Conservation (phyloP, 2,329 filamentous ascomycete species). For the Metarhizium guizhouense region DNA sequence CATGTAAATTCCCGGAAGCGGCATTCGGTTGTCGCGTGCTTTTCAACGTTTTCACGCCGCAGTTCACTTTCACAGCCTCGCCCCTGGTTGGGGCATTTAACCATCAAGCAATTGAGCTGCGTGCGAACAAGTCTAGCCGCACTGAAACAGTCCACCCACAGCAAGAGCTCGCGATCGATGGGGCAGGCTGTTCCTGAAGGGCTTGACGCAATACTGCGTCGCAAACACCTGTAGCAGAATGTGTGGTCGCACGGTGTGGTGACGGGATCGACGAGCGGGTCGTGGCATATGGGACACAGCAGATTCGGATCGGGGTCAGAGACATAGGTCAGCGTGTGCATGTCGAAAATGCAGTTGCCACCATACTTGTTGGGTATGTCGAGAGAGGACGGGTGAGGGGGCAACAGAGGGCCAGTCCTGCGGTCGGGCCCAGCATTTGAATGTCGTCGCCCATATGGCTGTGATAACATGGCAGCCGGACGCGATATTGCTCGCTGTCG, state of each 20-base stretch:
- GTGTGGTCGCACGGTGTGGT: constrained; percentile 57
- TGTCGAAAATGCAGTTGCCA: constrained; percentile 31
- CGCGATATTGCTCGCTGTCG: constrained; percentile 12
- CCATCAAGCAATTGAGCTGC: constrained; percentile 50
- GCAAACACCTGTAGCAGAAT: constrained; percentile 52
- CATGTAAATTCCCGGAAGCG: constrained; percentile 47
- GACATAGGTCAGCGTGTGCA: constrained; percentile 36
- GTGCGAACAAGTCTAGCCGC: constrained; percentile 43
- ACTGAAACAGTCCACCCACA: constrained; percentile 30
- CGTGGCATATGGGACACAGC: constrained; percentile 48
- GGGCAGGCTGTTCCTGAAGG: constrained; percentile 40
- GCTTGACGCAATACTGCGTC: constrained; percentile 29
- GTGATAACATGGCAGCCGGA: constrained; percentile 2
- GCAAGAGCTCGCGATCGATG: constrained; percentile 42
- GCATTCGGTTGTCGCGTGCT: constrained; percentile 49
- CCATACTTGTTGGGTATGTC: constrained; percentile 29
- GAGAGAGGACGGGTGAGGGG: constrained; percentile 29
- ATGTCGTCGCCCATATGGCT: constrained; percentile 10
- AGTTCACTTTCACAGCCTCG: constrained; percentile 42
- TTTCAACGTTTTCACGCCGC: constrained; percentile 43
- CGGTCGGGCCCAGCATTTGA: constrained; percentile 17
- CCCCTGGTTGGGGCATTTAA: constrained; percentile 46
- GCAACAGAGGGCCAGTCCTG: constrained; percentile 24
- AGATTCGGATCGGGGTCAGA: constrained; percentile 36
- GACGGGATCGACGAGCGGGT: constrained; percentile 50